Conservation (phyloP, 73 alveolate genomes). For the Paramecium caudatum region DNA sequence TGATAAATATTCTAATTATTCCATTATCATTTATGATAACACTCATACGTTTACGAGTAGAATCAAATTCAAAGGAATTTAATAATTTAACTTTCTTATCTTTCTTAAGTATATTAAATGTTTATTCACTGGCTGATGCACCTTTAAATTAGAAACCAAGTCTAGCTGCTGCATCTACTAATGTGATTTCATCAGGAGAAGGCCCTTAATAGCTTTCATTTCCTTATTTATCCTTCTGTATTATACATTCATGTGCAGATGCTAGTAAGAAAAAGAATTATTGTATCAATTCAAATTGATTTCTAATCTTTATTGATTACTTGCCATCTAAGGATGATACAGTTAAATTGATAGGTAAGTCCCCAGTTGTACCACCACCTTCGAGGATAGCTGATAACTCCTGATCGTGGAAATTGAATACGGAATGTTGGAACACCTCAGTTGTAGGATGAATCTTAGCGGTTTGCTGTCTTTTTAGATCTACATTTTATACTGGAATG, state of each 20-base stretch:
- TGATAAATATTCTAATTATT: conserved; percentile 75
- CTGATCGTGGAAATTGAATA: conserved; percentile 40
- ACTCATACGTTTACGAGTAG: conserved; percentile 96
- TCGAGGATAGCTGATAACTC: conserved; percentile 40
- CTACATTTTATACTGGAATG: conserved; percentile 17
- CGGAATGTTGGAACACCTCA: conserved; percentile 63
- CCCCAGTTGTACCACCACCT: conserved; percentile 27
- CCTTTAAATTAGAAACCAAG: conserved; percentile 89
- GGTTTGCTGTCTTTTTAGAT: conserved; percentile 1
- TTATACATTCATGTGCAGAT: conserved; percentile 89
- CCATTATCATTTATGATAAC: conserved; percentile 89
- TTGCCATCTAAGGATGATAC: conserved; percentile 28
- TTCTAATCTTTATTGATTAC: background rate
- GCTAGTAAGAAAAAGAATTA: conserved; percentile 79
- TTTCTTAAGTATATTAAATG: conserved; percentile 66
- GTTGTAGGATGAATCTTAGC: conserved; percentile 36
- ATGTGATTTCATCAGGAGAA: conserved; percentile 93
- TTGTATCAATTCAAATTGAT: conserved; percentile 28
- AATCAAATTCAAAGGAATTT: conserved; percentile 91
- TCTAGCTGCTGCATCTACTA: conserved; percentile 93
- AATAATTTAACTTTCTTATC: conserved; percentile 82
- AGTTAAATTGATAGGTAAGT: background rate
- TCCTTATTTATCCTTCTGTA: conserved; percentile 81
- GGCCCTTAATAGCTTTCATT: conserved; percentile 84
- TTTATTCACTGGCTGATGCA: conserved; percentile 60